Evolutionary conservation across 1,139 yeast species (phyloP), one percentile per base, ranked within the genome.

Genomic region (Wickerhamomyces sp.): DNA sequence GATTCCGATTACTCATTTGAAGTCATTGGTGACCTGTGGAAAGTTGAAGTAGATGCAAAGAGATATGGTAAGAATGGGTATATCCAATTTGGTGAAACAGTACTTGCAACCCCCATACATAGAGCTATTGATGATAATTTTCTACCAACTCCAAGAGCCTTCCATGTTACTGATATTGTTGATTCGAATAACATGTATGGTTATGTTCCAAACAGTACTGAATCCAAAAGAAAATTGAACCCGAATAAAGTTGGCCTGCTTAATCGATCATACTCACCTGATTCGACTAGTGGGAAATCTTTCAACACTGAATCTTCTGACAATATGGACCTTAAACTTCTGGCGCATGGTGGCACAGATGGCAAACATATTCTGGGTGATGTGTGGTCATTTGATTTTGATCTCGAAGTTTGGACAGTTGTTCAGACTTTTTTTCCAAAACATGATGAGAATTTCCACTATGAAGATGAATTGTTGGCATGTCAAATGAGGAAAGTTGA

Each of bases 21-120:
- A 25, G 64, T 74, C 2, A 50, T 69, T 45, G 61, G 63, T 39
- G 75, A 70, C 47, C 44, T 71, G 35, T 72, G 76, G 76, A 64
- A 60, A 42, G 55, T 69, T 22, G 72, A 69, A 37, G 40, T 70
- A 2, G 57, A 63, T 5, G 55, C 66, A 2, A 49, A 54, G 13
- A 55, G 57, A 16, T 48, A 55, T 16, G 67, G 67, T 1, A 56
- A 54, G 23, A 52, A 55, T 14, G 52, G 55, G n/a, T 58, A 52
- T 30, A 40, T 51, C 15, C 55, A 55, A 31, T 62, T 62, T 44
- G 61, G 59, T 2, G 61, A 55, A 19, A 52, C 52, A 2, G 58
- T 61, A 0, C 36, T 47, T 6, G 62, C 62, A 2, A 52, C 58
- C 1, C 55, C 55, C 18, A 49, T 57, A 4, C 49, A 55, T 6